Conservation (phyloP, 495 filamentous ascomycete species). For the Geoglossum glabrum region DNA sequence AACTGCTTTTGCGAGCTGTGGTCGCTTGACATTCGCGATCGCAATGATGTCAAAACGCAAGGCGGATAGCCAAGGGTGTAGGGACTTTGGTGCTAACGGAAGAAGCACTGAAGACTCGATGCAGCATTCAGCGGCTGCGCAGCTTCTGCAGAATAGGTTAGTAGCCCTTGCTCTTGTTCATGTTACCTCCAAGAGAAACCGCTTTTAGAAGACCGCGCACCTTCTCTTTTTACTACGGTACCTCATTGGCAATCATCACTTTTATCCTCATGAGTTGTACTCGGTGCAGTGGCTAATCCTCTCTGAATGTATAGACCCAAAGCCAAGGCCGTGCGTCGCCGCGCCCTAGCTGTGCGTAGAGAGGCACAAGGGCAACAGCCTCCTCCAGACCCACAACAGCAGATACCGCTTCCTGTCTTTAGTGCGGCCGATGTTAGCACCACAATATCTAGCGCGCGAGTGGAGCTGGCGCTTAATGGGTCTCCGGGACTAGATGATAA, state of each 20-base stretch:
- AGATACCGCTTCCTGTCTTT: too few relatives aligned
- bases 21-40: background rate
- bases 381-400: too few relatives aligned
- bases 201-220: background rate
- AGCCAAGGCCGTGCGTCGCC: too few relatives aligned
- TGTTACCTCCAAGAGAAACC: background rate
- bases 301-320: too few relatives aligned
- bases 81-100: background rate
- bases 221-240: background rate
- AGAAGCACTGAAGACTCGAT: background rate
- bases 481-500: too few relatives aligned
- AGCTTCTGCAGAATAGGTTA: conserved; percentile 1
- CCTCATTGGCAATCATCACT: too few relatives aligned
- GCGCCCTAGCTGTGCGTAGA: too few relatives aligned
- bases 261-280: background rate
- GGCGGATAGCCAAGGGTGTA: background rate
- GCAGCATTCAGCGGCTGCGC: background rate
- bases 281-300: background rate
- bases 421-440: too few relatives aligned
- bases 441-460: too few relatives aligned
- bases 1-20: background rate
- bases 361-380: too few relatives aligned
- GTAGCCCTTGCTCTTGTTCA: background rate
- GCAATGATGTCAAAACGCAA: background rate
- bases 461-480: too few relatives aligned